Base-by-base conservation (phyloP, 2,329 filamentous ascomycete genomes). In the Leptographium lundbergii region DNA sequence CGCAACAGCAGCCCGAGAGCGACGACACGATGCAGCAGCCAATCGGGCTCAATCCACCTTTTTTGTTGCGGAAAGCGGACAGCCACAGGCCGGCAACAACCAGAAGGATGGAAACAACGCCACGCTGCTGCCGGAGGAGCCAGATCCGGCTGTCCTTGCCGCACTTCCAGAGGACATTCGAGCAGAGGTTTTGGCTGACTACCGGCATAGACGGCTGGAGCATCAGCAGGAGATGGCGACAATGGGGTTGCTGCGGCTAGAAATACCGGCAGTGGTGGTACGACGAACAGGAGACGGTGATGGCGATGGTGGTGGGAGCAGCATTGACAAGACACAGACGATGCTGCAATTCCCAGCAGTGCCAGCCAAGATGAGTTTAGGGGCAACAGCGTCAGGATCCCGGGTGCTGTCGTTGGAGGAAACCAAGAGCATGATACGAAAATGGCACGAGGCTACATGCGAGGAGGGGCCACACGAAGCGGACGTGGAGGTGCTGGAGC, bases 161-260 rank as follows among this genome's bases (percentile, higher is more conserved):
- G 90, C 91, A 19, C 76, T 97, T 0, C 92, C 92, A 0, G 85
- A 88, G 63, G 89, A 95, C 54, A 81, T 95, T 54, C 83, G 88
- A 14, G 76, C 74, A 19, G 91, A 97, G 71, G 79, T 97, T 7
- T 71, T 96, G 2, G 84, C 82, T 24, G 88, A 95, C 66, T 85
- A 91, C 67, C 79, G 78, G 39, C 80, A 80, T 24, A 80, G 79
- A 13, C 81, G 78, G n/a, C 74, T 86, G 24, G 48, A 6, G 24
- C 47, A 34, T n/a, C 57, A 60, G 34, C 59, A 59, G 27, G 42
- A 58, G 17, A 54, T 25, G n/a, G n/a, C 39, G 14, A 36, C 32
- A 2, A 52, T 25, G 13, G 79, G 82, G 45, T 77, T 73, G 22
- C 74, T 79, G 1, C 77, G 75, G 0, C 69, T 84, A n/a, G 74